Percentiles rank a stretch among this genome's conserved stretches.
phyloP scores from a whole-genome alignment of 495 filamentous ascomycete genomes.

The Podospora tetraspora region DNA sequence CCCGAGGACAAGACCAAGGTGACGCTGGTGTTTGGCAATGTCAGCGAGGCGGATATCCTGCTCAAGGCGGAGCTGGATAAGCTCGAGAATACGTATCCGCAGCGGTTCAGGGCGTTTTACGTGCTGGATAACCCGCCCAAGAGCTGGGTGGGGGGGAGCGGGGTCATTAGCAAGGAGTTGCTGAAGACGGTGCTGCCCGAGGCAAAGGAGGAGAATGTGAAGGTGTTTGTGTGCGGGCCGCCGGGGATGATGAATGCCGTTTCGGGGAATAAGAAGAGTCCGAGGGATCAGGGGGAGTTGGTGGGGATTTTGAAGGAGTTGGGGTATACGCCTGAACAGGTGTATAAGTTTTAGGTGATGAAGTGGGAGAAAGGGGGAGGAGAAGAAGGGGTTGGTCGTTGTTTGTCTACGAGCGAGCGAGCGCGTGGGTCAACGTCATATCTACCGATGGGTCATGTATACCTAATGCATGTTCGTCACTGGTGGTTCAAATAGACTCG shows the following conservation, averaged over 20 bases:
- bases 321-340: conserved; percentile 88
- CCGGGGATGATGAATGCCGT: conserved; percentile 91
- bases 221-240: conserved; percentile 86
- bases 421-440: background rate
- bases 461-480: background rate
- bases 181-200: conserved; percentile 90
- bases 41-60: conserved; percentile 80
- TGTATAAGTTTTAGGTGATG: conserved; percentile 79
- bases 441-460: background rate
- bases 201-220: conserved; percentile 82
- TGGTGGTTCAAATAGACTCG: background rate
- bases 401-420: background rate
- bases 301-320: conserved; percentile 78
- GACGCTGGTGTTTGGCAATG: conserved; percentile 86
- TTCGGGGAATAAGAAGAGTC: conserved; percentile 81
- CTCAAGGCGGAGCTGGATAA: conserved; percentile 74
- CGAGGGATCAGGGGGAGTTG: conserved; percentile 88
- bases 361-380: too few relatives aligned
- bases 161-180: conserved; percentile 79
- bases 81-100: conserved; percentile 89
- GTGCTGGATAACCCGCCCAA: conserved; percentile 81
- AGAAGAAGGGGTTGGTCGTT: background rate
- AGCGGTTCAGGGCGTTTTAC: conserved; percentile 87
- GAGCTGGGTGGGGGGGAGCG: conserved; percentile 69
- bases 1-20: conserved; percentile 95